Conservation (phyloP, 1,139 yeast species). For the Martiniozyma asiatica region DNA sequence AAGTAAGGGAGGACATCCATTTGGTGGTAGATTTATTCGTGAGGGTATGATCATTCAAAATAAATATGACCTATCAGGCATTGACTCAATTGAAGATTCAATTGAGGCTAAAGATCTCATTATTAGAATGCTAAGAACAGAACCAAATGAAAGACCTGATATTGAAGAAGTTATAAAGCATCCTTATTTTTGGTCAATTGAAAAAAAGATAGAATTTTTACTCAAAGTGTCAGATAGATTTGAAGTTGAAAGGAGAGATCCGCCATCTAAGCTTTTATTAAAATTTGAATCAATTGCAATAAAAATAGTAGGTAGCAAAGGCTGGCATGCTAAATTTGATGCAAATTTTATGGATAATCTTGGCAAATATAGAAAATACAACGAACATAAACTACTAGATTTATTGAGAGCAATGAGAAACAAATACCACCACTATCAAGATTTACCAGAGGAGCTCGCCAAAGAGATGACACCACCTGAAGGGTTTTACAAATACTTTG, state of each 20-base stretch:
- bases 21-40: constrained; percentile 77
- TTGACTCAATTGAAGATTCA: constrained; percentile 32
- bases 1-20: constrained; percentile 84
- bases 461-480: constrained; percentile 66
- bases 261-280: constrained; percentile 57
- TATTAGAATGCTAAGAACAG: constrained; percentile 51
- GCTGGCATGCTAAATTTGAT: constrained; percentile 78
- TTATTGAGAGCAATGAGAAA: constrained; percentile 80
- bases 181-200: constrained; percentile 79
- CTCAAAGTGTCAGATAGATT: constrained; percentile 83
- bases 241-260: constrained; percentile 79
- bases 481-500: constrained; percentile 72
- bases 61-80: constrained; percentile 39
- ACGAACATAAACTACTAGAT: constrained; percentile 68
- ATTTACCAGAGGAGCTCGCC: constrained; percentile 55
- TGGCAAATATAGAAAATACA: constrained; percentile 85
- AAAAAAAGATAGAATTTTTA: constrained; percentile 68
- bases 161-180: constrained; percentile 60
- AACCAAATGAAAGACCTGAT: constrained; percentile 66
- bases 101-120: constrained; percentile 67
- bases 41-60: constrained; percentile 83
- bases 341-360: constrained; percentile 62
- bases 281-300: constrained; percentile 47
- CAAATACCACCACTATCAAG: constrained; percentile 88
- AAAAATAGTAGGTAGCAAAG: constrained; percentile 43